Evolutionary conservation across 495 filamentous ascomycete genomes (phyloP), one percentile per base, ranked within the genome.

Genomic region (Aspergillus avenaceus): DNA sequence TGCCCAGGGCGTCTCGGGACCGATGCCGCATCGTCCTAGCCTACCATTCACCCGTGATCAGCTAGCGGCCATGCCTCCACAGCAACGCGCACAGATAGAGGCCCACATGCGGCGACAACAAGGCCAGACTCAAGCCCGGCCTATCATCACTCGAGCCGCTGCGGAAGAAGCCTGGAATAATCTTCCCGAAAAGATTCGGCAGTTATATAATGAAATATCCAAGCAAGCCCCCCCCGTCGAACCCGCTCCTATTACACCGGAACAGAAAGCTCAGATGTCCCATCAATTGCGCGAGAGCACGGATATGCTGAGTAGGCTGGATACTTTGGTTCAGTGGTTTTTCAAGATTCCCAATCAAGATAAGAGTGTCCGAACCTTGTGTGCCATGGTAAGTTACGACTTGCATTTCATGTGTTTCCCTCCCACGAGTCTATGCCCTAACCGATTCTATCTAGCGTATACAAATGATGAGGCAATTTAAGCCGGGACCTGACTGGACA

Each of bases 401-500:
- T n/a, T n/a, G n/a, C n/a, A n/a, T n/a, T n/a, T n/a, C n/a, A n/a
- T n/a, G n/a, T n/a, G n/a, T n/a, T n/a, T n/a, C n/a, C n/a, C n/a
- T n/a, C n/a, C n/a, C n/a, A n/a, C n/a, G n/a, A n/a, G n/a, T n/a
- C n/a, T n/a, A n/a, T n/a, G n/a, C n/a, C n/a, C n/a, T n/a, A n/a
- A n/a, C n/a, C n/a, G 70, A 45, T 48, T 3, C 6, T 36, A 29
- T 54, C 11, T 64, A 84, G 82, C 78, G 82, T 19, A 62, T 77
- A 13, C 71, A 79, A 56, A 58, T 88, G 28, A 65, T 72, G 49
- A 75, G 75, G 46, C 86, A 91, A 57, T 82, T 82, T 56, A 71
- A 64, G 27, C 54, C 60, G 14, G 77, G 82, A 29, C 61, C 59
- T 11, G 72, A 82, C 0, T 79, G 73, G 74, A 59, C 62, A 5